These are phyloP conservation scores for Sarocladium strictum DNA, from an alignment of 2,329 filamentous ascomycete genomes.

Conservation along the genomic window DNA sequence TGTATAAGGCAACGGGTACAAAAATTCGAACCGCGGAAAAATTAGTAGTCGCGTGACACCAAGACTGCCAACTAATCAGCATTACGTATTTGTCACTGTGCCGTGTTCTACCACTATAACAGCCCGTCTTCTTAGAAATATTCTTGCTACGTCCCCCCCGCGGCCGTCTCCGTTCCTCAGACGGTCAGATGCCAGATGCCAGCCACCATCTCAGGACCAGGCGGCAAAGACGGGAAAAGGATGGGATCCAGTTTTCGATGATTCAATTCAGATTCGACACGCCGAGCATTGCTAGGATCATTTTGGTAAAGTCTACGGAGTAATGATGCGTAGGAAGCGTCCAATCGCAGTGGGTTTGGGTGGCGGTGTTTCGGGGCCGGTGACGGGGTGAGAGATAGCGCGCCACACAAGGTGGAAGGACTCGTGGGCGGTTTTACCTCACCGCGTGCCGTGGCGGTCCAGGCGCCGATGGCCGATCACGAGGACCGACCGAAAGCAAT, in stretches of 20 bases:
- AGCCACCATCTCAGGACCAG: slow-evolving; percentile 5
- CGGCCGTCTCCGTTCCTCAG: too few relatives aligned
- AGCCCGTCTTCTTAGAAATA: too few relatives aligned
- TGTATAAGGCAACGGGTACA: not conserved
- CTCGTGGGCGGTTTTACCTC: not conserved
- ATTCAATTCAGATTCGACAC: not conserved
- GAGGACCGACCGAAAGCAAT: not conserved
- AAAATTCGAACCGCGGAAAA: not conserved
- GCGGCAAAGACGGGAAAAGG: not conserved
- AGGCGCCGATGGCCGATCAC: slow-evolving; percentile 4
- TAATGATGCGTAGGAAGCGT: not conserved
- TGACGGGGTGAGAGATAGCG: not conserved
- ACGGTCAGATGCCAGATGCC: not conserved
- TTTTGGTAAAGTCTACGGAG: not conserved
- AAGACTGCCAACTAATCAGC: not conserved
- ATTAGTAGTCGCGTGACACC: not conserved
- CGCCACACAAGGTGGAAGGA: not conserved
- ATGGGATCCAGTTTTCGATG: not conserved
- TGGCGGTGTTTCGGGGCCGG: not conserved
- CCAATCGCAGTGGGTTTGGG: not conserved
- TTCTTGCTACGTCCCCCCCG: too few relatives aligned
- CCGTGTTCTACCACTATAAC: not conserved
- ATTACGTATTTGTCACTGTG: not conserved
- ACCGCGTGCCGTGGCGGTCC: not conserved
- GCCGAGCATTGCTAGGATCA: not conserved